Conservation (phyloP, 1,139 yeast species). For the Yueomyces sp. region DNA sequence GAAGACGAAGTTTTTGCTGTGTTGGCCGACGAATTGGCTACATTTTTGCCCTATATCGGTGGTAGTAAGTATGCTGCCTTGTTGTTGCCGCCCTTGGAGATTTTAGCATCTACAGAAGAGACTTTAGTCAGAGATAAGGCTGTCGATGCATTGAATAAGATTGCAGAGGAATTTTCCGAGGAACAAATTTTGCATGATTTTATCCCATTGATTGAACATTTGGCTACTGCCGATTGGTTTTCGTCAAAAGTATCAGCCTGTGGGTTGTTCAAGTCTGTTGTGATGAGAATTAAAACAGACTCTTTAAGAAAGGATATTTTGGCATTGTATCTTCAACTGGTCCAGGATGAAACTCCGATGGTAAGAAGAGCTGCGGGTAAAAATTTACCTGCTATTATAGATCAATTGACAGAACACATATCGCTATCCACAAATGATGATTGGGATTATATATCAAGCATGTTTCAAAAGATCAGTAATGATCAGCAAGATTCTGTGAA, state of each 20-base stretch:
- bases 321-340: constrained; percentile 53
- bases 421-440: constrained; percentile 33
- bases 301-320: constrained; percentile 47
- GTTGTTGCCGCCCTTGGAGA: constrained; percentile 74
- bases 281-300: constrained; percentile 45
- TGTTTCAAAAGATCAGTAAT: constrained; percentile 68
- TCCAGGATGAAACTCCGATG: constrained; percentile 94
- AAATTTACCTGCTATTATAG: constrained; percentile 61
- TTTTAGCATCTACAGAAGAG: constrained; percentile 87
- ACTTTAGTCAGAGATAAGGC: constrained; percentile 97
- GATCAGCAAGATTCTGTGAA: constrained; percentile 96
- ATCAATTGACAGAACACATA: constrained; percentile 36
- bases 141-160: constrained; percentile 65
- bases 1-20: constrained; percentile 97
- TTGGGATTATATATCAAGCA: constrained; percentile 64
- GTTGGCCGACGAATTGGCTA: constrained; percentile 80
- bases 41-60: constrained; percentile 77
- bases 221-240: constrained; percentile 90
- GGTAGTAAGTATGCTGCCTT: constrained; percentile 70
- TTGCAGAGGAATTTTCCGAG: constrained; percentile 52
- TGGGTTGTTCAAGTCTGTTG: constrained; percentile 68
- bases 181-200: constrained; percentile 58
- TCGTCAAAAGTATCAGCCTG: constrained; percentile 86
- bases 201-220: constrained; percentile 62
- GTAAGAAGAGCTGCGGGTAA: constrained; percentile 92